Conservation (phyloP, 2,329 filamentous ascomycete genomes). For the Clarireedia sp. region DNA sequence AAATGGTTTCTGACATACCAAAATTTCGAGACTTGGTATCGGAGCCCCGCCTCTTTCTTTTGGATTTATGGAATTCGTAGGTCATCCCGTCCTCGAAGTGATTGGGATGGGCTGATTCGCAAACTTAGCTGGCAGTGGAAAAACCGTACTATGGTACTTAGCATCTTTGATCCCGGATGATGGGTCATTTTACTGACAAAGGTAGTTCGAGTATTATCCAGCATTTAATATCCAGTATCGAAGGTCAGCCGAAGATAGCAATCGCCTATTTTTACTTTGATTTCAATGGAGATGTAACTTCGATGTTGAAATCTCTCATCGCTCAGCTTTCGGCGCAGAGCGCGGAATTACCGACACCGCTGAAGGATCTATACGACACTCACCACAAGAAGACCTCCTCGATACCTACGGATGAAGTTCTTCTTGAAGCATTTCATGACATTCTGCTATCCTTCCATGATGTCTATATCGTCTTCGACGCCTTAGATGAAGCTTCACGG, state of each 20-base stretch:
- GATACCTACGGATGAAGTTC: slow-evolving; percentile 8
- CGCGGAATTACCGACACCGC: slow-evolving; percentile 7
- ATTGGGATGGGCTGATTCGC: slow-evolving; percentile 4
- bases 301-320: slow-evolving; percentile 30
- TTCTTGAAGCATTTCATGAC: slow-evolving; percentile 10
- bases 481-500: slow-evolving; percentile 31
- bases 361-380: slow-evolving; percentile 13
- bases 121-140: slow-evolving; percentile 32
- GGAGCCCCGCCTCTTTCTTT: slow-evolving; percentile 27
- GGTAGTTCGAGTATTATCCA: slow-evolving; percentile 30
- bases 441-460: slow-evolving; percentile 24
- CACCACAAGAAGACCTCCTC: slow-evolving; percentile 1
- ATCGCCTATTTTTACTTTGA: slow-evolving; percentile 36
- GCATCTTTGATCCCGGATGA: background rate
- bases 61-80: slow-evolving; percentile 32
- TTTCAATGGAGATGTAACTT: slow-evolving; percentile 30
- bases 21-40: slow-evolving; percentile 27
- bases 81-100: background rate
- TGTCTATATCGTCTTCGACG: slow-evolving; percentile 33
- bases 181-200: background rate
- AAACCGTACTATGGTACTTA: slow-evolving; percentile 32
- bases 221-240: slow-evolving; percentile 14
- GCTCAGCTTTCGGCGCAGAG: slow-evolving; percentile 30
- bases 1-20: slow-evolving; percentile 18
- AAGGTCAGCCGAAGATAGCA: slow-evolving; percentile 19